A percentile compares a stretch with the other conserved stretches of the same genome.
These are phyloP conservation scores for Lycium ferocissimum DNA, from an alignment of 257 asterid species.

Conservation along the genomic window DNA sequence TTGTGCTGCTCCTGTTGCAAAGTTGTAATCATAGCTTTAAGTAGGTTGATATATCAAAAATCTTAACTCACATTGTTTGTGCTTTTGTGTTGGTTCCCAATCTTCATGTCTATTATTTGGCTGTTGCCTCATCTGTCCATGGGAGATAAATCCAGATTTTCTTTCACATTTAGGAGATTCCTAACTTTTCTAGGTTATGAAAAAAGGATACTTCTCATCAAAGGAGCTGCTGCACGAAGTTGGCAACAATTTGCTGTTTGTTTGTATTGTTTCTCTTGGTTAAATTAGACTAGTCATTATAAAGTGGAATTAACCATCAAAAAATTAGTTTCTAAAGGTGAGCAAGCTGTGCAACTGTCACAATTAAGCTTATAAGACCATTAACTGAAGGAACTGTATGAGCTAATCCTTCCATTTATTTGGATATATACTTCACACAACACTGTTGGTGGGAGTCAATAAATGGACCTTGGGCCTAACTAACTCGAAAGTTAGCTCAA, in stretches of 20 bases:
- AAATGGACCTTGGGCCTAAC: neutral
- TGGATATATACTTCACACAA: neutral
- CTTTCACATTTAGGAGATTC: neutral
- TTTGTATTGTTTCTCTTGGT: neutral
- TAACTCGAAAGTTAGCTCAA: neutral
- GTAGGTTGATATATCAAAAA: neutral
- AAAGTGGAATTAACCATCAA: no score
- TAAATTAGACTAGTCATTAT: neutral
- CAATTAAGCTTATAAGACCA: neutral
- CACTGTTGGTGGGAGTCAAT: neutral
- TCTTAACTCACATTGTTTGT: neutral
- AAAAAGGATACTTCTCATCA: neutral
- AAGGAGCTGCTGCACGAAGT: neutral
- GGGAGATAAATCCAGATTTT: neutral
- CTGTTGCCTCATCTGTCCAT: constrained; percentile 4
- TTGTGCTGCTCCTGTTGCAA: neutral
- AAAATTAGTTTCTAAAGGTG: no score
- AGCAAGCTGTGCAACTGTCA: neutral
- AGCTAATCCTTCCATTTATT: neutral
- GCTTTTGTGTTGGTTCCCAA: neutral
- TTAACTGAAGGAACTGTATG: neutral
- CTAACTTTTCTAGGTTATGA: neutral
- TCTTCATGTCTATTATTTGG: neutral
- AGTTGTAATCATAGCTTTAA: neutral
- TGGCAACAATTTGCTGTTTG: neutral